Base-by-base conservation (phyloP, 495 filamentous ascomycete genomes). In the Glarea lozoyensis region DNA sequence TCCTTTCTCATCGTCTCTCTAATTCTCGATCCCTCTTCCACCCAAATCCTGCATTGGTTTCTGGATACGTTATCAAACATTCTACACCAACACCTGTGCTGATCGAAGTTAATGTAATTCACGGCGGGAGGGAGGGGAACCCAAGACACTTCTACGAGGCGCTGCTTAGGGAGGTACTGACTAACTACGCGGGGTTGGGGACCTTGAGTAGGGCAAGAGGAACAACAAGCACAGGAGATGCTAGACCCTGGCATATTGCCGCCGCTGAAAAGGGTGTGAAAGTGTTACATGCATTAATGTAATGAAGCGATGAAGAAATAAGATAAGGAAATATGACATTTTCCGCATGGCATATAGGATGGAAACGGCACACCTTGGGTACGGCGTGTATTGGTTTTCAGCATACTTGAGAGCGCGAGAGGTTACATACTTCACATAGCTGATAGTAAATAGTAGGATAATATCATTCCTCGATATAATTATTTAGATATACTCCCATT, bases 221-320 rank as follows among this genome's bases (percentile, higher is more conserved):
- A 3, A 67, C 84, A 32, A 67, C 77, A 38, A 75, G 78, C 35
- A 77, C 78, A 35, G 62, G 59, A 18, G 79, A 81, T 44, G 72
- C 81, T 0, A 57, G 88, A 50, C 89, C 89, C 17, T 90, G 85
- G 83, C 88, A 96, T 70, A 69, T 96, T 47, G 82, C 77, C 19
- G 83, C 77, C n/a, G 88, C 81, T 22, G 70, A 82, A 52, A 80
- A 81, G 59, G 84, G 68, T 2, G 73, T 71, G 4, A 65, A 72
- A 50, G 77, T 62, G 25, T 53, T 85, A 44, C 71, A 74, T 48
- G 58, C 67, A 53, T 42, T 76, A 42, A 74, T 78, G 72, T 78
- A 24, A 41, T 29, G n/a, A n/a, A n/a, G n/a, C n/a, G n/a, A n/a
- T n/a, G n/a, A n/a, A n/a, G n/a, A n/a, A n/a, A n/a, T n/a, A n/a